These are phyloP conservation scores for Tillandsia fasciculata DNA, from an alignment of 176 grass and related monocot genomes.

Conservation along the genomic window DNA sequence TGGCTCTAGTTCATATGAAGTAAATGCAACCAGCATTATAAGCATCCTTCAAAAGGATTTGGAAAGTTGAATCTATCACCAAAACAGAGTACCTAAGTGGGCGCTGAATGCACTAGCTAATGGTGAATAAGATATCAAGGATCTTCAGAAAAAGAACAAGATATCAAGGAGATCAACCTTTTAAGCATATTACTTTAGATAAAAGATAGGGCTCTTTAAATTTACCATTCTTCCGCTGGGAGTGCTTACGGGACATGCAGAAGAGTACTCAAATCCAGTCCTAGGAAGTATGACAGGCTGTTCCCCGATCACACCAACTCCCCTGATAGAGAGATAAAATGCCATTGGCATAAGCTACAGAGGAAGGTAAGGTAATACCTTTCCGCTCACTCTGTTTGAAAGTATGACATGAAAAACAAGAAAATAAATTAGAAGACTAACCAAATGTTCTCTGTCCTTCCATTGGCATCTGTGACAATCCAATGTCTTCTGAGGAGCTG, in stretches of 20 bases:
- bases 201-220: background rate
- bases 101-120: no score
- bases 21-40: background rate
- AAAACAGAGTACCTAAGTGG: no score
- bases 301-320: slow-evolving; percentile 65
- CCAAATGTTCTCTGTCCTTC: slow-evolving; percentile 68
- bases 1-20: no score
- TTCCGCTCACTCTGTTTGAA: background rate
- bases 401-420: background rate
- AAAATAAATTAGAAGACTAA: slow-evolving; percentile 19
- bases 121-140: no score
- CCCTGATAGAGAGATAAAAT: slow-evolving; percentile 19
- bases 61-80: no score
- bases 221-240: slow-evolving; percentile 73
- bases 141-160: background rate
- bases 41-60: background rate
- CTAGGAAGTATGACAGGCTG: slow-evolving; percentile 67
- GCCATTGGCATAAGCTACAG: background rate
- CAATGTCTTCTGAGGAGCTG: slow-evolving; percentile 72
- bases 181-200: background rate
- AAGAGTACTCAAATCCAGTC: slow-evolving; percentile 72
- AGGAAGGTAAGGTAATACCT: slow-evolving; percentile 10
- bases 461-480: slow-evolving; percentile 77
- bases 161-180: background rate
- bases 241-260: slow-evolving; percentile 59